A percentile compares a stretch with the other conserved stretches of the same genome.
Conservation (phyloP, 2,329 filamentous ascomycete species). For the Pseudocercospora pini-densiflorae region DNA sequence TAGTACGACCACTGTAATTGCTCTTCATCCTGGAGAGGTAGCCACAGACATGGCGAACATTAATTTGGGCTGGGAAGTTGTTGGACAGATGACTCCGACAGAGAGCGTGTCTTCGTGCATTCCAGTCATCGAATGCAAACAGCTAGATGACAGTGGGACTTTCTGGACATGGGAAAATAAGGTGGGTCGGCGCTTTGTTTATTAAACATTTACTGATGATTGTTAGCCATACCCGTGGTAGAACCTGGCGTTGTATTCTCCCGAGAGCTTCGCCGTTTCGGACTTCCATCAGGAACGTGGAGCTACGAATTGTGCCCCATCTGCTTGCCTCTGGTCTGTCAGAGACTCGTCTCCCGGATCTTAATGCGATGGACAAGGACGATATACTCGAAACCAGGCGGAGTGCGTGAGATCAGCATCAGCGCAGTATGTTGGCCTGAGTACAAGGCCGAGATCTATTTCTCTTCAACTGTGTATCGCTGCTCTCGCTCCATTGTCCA, state of each 20-base stretch:
- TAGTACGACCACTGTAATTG: constrained; percentile 55
- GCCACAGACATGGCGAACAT: constrained; percentile 60
- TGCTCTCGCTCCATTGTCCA: background rate
- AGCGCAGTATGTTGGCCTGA: background rate
- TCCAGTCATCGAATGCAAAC: constrained; percentile 56
- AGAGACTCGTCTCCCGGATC: background rate
- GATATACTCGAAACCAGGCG: too few relatives aligned
- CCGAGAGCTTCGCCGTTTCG: background rate
- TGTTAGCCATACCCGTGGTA: constrained; percentile 35
- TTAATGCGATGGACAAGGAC: too few relatives aligned
- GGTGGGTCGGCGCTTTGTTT: constrained; percentile 40
- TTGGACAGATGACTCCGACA: constrained; percentile 56
- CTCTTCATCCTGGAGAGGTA: constrained; percentile 63
- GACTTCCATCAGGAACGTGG: background rate
- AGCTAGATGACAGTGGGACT: constrained; percentile 55
- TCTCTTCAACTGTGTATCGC: background rate
- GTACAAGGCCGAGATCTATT: background rate
- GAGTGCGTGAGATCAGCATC: background rate
- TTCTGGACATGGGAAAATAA: constrained; percentile 63
- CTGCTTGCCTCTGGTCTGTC: background rate
- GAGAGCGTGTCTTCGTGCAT: constrained; percentile 58
- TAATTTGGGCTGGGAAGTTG: constrained; percentile 56
- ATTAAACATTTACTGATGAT: constrained; percentile 4
- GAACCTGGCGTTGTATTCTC: background rate
- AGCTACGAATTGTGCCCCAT: background rate